phyloP scores from a whole-genome alignment of 23 red algal species.

The Gracilariopsis chorda region DNA sequence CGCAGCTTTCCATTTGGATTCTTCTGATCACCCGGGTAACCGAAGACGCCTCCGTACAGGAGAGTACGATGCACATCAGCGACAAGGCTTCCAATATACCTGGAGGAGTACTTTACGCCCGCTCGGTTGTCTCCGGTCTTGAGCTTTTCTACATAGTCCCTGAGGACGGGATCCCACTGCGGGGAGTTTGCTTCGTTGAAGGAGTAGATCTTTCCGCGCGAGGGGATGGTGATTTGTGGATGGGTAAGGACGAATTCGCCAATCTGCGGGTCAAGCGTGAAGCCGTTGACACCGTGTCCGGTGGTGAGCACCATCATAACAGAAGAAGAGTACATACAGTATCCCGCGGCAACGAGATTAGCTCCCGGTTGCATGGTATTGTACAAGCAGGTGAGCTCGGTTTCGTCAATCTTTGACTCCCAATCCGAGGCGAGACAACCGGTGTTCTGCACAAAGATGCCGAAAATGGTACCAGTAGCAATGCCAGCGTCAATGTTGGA shows the following conservation, averaged over 20 bases:
- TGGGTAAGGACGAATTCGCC: constrained; percentile 98
- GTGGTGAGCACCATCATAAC: constrained; percentile 94
- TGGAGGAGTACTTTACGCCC: constrained; percentile 73
- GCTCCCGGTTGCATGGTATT: constrained; percentile 97
- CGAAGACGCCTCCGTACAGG: constrained; percentile 95
- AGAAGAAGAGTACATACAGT: constrained; percentile 95
- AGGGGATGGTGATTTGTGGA: constrained; percentile 81
- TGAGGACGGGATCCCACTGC: constrained; percentile 85
- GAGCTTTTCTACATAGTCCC: constrained; percentile 67
- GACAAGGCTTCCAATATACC: constrained; percentile 95
- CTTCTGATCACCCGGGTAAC: constrained; percentile 94
- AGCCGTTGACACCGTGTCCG: constrained; percentile 91
- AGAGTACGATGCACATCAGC: constrained; percentile 93
- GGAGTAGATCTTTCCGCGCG: constrained; percentile 93
- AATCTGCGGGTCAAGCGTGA: constrained; percentile 93
- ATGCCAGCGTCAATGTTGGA: constrained; percentile 96
- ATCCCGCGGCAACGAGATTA: constrained; percentile 91
- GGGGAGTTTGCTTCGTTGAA: constrained; percentile 97
- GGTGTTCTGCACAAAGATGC: constrained; percentile 77
- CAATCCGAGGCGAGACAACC: constrained; percentile 70
- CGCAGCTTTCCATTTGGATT: constrained; percentile 96
- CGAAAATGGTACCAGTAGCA: constrained; percentile 98
- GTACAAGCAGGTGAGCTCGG: constrained; percentile 76
- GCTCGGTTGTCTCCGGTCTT: constrained; percentile 61
- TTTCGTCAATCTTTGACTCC: constrained; percentile 69